Percentiles rank a stretch among this genome's conserved stretches.
Evolutionary conservation across 148 eudicot species (phyloP).

Genomic region (Agrostemma githago): DNA sequence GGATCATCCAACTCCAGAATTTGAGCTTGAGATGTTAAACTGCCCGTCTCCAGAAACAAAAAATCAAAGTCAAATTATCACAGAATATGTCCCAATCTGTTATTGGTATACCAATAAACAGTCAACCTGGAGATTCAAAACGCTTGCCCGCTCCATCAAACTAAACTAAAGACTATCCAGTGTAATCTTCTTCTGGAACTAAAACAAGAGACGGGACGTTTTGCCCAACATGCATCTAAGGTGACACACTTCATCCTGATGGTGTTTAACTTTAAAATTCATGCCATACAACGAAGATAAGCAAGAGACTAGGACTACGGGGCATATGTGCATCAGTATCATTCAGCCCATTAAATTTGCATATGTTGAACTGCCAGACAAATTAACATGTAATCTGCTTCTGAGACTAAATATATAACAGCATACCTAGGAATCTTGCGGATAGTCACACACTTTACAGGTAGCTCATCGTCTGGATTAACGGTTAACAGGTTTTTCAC

Average conservation of each 20-base stretch:
- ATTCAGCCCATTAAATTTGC: not conserved
- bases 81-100: not conserved
- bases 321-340: not conserved
- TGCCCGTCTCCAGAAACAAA: not conserved
- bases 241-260: not conserved
- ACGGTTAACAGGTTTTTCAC: conserved; percentile 87
- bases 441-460: conserved; percentile 85
- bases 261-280: not conserved
- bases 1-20: not conserved
- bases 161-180: not conserved
- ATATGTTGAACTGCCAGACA: not conserved
- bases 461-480: conserved; percentile 76
- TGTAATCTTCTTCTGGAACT: not conserved
- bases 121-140: not conserved
- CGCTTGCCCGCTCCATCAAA: not conserved
- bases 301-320: not conserved
- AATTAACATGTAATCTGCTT: not conserved
- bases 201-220: not conserved
- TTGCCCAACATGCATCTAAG: not conserved
- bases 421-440: conserved; percentile 89
- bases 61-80: not conserved
- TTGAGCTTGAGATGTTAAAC: not conserved
- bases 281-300: not conserved
- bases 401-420: not conserved
- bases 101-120: not conserved